phyloP scores from a whole-genome alignment of 352 stramenopile species.

The Blastocystis sp. region DNA sequence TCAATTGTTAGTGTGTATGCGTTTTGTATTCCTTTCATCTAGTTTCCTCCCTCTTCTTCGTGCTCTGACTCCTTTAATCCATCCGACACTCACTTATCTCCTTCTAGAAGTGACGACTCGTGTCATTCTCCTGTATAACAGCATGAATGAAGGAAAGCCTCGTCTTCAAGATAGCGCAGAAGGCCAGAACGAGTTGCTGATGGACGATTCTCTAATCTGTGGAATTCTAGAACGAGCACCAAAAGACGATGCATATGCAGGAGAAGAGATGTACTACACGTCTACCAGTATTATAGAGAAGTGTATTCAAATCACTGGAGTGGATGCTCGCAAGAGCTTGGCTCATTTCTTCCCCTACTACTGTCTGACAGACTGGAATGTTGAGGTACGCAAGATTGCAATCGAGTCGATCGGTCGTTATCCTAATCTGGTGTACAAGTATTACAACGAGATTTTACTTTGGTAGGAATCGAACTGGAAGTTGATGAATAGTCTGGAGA shows the following conservation, averaged over 20 bases:
- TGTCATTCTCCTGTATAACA: slow-evolving; percentile 35
- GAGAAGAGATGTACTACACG: slow-evolving; percentile 34
- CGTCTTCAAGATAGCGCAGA: neutral
- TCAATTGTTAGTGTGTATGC: neutral
- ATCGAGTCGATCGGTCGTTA: neutral
- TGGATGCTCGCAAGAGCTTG: neutral
- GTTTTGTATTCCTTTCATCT: neutral
- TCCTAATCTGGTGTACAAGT: slow-evolving; percentile 40
- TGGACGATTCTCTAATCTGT: slow-evolving; percentile 32
- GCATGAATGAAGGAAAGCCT: neutral
- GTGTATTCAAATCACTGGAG: neutral
- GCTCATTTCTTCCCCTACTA: slow-evolving; percentile 47
- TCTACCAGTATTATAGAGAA: slow-evolving; percentile 52
- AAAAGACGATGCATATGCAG: neutral
- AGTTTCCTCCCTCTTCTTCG: slow-evolving; percentile 39
- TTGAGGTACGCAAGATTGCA: neutral
- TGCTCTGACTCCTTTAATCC: slow-evolving; percentile 31
- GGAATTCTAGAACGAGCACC: slow-evolving; percentile 48
- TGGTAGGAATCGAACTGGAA: neutral
- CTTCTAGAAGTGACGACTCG: slow-evolving; percentile 52
- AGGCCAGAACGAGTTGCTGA: neutral
- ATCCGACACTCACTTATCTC: neutral
- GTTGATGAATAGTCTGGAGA: slow-evolving; percentile 1
- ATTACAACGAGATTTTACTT: slow-evolving; percentile 32
- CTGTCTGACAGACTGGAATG: neutral